These are phyloP conservation scores for Boletus bicolor DNA, from an alignment of 768 basidiomycete species.

Conservation along the genomic window DNA sequence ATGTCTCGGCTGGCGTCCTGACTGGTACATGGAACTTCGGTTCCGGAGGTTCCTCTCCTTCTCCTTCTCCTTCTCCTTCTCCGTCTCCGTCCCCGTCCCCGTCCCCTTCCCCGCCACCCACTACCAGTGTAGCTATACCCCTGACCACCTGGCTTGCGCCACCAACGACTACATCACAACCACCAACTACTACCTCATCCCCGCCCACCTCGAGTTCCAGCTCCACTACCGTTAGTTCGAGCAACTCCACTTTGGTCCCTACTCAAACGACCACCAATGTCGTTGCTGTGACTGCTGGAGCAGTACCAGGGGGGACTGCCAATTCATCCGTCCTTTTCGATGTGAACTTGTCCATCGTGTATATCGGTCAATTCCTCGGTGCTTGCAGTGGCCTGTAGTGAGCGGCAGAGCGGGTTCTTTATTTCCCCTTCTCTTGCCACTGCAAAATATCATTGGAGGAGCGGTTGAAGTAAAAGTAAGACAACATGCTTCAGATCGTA, in stretches of 20 bases:
- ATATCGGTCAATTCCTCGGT: conserved; percentile 18
- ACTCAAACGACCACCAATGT: conserved; percentile 19
- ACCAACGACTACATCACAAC: conserved; percentile 21
- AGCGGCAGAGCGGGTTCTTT: conserved; percentile 9
- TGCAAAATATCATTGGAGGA: not conserved
- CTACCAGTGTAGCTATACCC: conserved; percentile 9
- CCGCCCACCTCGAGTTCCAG: conserved; percentile 8
- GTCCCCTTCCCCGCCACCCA: conserved; percentile 11
- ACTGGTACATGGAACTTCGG: conserved; percentile 55
- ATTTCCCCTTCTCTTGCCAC: conserved; percentile 1
- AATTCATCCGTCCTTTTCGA: conserved; percentile 11
- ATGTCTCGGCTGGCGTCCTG: conserved; percentile 49
- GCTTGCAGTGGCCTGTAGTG: conserved; percentile 7
- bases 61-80: conserved; percentile 25
- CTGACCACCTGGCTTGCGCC: conserved; percentile 23
- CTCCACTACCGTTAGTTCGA: conserved; percentile 5
- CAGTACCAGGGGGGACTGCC: not conserved
- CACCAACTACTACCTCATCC: conserved; percentile 21
- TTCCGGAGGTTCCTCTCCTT: conserved; percentile 20
- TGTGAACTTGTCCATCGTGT: conserved; percentile 18
- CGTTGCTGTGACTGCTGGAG: conserved; percentile 13
- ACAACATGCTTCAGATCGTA: conserved; percentile 14
- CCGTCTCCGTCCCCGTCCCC: conserved; percentile 21
- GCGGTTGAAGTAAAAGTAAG: conserved; percentile 16
- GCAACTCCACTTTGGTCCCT: conserved; percentile 22